A percentile compares a stretch with the other conserved stretches of the same genome.
Evolutionary conservation across 192 early-diverging fungal species (phyloP).

Genomic region (Martensiomyces pterosporus): DNA sequence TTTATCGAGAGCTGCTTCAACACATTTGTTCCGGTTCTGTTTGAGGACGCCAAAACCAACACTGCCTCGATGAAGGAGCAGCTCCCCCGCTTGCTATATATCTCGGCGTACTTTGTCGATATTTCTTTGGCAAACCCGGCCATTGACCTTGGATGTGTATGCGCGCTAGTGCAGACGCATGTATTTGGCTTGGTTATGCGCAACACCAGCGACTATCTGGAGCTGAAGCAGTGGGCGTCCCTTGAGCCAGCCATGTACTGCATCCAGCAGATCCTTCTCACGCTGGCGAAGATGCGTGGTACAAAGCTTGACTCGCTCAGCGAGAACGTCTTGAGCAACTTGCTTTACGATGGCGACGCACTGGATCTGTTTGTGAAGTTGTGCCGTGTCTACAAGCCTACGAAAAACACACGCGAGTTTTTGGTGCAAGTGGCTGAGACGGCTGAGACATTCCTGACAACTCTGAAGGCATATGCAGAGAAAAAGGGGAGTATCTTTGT

Average conservation of each 20-base stretch:
- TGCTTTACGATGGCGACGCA: slow-evolving; percentile 49
- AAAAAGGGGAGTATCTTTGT: slow-evolving; percentile 24
- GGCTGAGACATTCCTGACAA: slow-evolving; percentile 35
- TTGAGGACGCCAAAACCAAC: slow-evolving; percentile 25
- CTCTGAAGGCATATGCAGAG: slow-evolving; percentile 21
- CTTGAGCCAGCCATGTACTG: slow-evolving; percentile 47
- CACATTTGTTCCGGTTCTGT: slow-evolving; percentile 32
- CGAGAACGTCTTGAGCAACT: slow-evolving; percentile 40
- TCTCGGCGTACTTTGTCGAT: slow-evolving; percentile 44
- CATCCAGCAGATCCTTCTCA: slow-evolving; percentile 35
- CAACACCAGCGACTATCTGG: slow-evolving; percentile 29
- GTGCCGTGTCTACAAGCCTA: slow-evolving; percentile 39
- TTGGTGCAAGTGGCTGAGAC: slow-evolving; percentile 33
- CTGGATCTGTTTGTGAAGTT: slow-evolving; percentile 40
- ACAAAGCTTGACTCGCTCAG: slow-evolving; percentile 34
- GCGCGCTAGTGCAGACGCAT: slow-evolving; percentile 29
- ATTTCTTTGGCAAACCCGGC: slow-evolving; percentile 40
- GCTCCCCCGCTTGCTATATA: slow-evolving; percentile 32
- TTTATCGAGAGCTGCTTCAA: slow-evolving; percentile 49
- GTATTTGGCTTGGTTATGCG: slow-evolving; percentile 39
- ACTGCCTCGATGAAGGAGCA: slow-evolving; percentile 17
- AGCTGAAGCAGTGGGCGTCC: slow-evolving; percentile 31
- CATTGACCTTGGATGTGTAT: slow-evolving; percentile 39
- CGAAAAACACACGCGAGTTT: slow-evolving; percentile 18
- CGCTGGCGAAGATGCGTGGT: slow-evolving; percentile 32